Evolutionary conservation across 768 basidiomycete genomes (phyloP).

Genomic region (Boletus bicolor): DNA sequence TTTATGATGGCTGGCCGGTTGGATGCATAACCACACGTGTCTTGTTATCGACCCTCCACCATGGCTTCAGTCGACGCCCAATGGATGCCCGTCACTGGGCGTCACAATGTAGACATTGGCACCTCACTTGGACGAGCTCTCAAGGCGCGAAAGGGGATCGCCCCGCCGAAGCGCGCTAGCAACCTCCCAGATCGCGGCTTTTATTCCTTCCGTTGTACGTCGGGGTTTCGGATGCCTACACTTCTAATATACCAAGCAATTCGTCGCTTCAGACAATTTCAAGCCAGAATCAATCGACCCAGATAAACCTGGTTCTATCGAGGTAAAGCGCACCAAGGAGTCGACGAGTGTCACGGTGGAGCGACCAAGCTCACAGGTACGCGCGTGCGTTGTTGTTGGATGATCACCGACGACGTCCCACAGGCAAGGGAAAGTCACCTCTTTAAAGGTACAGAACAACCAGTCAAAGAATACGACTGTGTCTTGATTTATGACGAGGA

Average conservation of each 20-base stretch:
- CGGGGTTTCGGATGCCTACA: not conserved
- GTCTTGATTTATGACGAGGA: constrained; percentile 80
- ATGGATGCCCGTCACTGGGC: constrained; percentile 61
- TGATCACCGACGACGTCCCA: not conserved
- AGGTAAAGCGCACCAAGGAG: constrained; percentile 54
- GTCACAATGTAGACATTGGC: constrained; percentile 58
- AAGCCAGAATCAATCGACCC: constrained; percentile 69
- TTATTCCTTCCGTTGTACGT: constrained; percentile 75
- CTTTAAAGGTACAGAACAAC: constrained; percentile 55
- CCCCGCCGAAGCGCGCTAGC: constrained; percentile 36
- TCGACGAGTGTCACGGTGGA: constrained; percentile 56
- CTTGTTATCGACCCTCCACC: constrained; percentile 31
- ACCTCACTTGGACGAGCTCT: constrained; percentile 60
- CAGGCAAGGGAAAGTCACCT: constrained; percentile 53
- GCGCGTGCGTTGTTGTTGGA: not conserved
- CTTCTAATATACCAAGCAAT: not conserved
- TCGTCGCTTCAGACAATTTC: constrained; percentile 57
- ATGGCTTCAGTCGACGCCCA: constrained; percentile 44
- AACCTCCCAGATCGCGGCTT: constrained; percentile 64
- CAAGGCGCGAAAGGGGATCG: constrained; percentile 60
- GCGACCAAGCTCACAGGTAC: constrained; percentile 63
- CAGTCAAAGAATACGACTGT: constrained; percentile 69
- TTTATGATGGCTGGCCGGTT: constrained; percentile 12
- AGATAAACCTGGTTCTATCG: constrained; percentile 61
- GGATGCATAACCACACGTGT: constrained; percentile 10